Conservation (phyloP, 768 basidiomycete genomes). For the Neoboletus brunneissimus region DNA sequence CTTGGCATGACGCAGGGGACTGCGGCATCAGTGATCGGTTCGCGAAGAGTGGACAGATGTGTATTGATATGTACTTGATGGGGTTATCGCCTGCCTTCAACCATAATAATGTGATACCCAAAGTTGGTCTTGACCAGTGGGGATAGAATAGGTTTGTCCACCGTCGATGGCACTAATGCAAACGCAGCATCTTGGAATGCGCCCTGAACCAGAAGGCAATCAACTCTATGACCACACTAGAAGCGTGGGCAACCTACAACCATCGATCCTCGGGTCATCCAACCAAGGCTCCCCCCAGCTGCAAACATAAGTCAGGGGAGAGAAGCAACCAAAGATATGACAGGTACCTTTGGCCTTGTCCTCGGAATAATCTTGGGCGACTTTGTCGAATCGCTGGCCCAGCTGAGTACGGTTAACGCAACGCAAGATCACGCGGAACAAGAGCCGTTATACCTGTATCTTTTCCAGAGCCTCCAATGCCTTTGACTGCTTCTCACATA, state of each 20-base stretch:
- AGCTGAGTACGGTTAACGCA: constrained; percentile 41
- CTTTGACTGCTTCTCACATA: constrained; percentile 85
- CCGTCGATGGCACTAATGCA: constrained; percentile 70
- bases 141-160: constrained; percentile 73
- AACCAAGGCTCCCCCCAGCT: constrained; percentile 86
- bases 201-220: constrained; percentile 37
- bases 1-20: constrained; percentile 13
- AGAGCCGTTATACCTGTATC: constrained; percentile 55
- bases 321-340: neutral
- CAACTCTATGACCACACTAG: neutral
- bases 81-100: constrained; percentile 68
- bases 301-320: constrained; percentile 1
- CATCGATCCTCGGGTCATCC: constrained; percentile 87
- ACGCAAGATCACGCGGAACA: neutral
- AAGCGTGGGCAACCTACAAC: constrained; percentile 44
- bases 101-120: constrained; percentile 91
- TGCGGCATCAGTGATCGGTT: neutral
- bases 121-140: constrained; percentile 78
- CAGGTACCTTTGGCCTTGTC: constrained; percentile 80
- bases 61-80: constrained; percentile 22
- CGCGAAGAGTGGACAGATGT: constrained; percentile 10
- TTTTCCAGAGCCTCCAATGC: constrained; percentile 76
- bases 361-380: constrained; percentile 87
- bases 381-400: constrained; percentile 82
- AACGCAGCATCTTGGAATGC: constrained; percentile 90